These are phyloP conservation scores for Boeremia exigua DNA, from an alignment of 2,329 filamentous ascomycete species.

Conservation along the genomic window DNA sequence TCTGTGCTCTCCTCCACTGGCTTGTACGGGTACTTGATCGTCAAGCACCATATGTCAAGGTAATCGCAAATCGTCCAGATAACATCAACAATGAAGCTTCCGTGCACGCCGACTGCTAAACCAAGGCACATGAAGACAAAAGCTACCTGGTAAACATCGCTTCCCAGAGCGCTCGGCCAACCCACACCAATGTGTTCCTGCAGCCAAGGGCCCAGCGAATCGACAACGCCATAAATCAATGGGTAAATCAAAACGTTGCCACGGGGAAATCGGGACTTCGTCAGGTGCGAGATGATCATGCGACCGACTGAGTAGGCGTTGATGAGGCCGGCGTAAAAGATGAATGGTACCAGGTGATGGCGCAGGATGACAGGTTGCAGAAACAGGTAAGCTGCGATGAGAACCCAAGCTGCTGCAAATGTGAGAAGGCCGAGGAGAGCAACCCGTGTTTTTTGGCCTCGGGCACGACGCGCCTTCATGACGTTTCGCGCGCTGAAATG, in stretches of 20 bases:
- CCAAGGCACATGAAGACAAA: slow-evolving; percentile 91
- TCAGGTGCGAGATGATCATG: slow-evolving; percentile 94
- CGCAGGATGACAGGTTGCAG: slow-evolving; percentile 84
- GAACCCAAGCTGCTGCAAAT: slow-evolving; percentile 77
- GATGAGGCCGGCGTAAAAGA: slow-evolving; percentile 84
- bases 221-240: slow-evolving; percentile 77
- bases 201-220: slow-evolving; percentile 76
- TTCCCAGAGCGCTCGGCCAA: slow-evolving; percentile 51
- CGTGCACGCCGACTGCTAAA: slow-evolving; percentile 86
- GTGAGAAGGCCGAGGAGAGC: slow-evolving; percentile 84
- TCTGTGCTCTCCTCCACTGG: slow-evolving; percentile 46
- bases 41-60: slow-evolving; percentile 97
- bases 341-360: slow-evolving; percentile 86
- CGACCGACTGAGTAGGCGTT: slow-evolving; percentile 95
- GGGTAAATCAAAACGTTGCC: slow-evolving; percentile 84
- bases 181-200: slow-evolving; percentile 55
- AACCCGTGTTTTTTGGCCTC: slow-evolving; percentile 73
- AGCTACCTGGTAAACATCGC: slow-evolving; percentile 84
- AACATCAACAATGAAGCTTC: slow-evolving; percentile 95
- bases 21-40: slow-evolving; percentile 81
- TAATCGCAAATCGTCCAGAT: slow-evolving; percentile 98
- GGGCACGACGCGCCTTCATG: slow-evolving; percentile 76
- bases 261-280: slow-evolving; percentile 87
- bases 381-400: slow-evolving; percentile 79
- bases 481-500: slow-evolving; percentile 74